phyloP scores from a whole-genome alignment of 2,329 filamentous ascomycete genomes.

The Phoma sp. region DNA sequence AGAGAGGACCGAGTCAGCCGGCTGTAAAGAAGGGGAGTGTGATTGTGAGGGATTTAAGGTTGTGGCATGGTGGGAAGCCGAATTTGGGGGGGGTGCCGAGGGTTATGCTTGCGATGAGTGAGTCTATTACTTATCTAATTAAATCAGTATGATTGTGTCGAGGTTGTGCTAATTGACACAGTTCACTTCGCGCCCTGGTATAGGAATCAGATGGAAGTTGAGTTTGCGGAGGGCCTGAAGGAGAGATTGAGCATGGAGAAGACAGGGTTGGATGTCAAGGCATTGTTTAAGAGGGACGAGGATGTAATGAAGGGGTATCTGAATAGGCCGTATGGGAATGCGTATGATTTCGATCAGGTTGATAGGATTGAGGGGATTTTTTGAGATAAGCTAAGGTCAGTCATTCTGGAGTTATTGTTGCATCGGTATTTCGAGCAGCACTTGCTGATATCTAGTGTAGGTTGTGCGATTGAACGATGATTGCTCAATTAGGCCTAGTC shows the following conservation, averaged over 20 bases:
- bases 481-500: background rate
- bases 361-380: slow-evolving; percentile 38
- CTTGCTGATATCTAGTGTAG: too few relatives aligned
- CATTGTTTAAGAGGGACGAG: slow-evolving; percentile 57
- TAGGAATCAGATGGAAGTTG: slow-evolving; percentile 64
- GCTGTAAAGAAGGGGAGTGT: slow-evolving; percentile 54
- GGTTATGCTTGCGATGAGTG: slow-evolving; percentile 55
- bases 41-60: slow-evolving; percentile 56
- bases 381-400: background rate
- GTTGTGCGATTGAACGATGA: background rate
- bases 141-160: too few relatives aligned
- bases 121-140: too few relatives aligned
- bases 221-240: slow-evolving; percentile 61
- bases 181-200: slow-evolving; percentile 66
- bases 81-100: slow-evolving; percentile 53
- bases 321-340: slow-evolving; percentile 66
- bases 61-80: slow-evolving; percentile 62
- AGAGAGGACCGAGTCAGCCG: slow-evolving; percentile 34
- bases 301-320: slow-evolving; percentile 59
- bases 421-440: too few relatives aligned
- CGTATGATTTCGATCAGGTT: slow-evolving; percentile 66
- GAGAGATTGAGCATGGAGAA: slow-evolving; percentile 53
- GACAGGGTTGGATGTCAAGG: slow-evolving; percentile 58
- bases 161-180: slow-evolving; percentile 15
- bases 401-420: background rate